Base-by-base conservation (phyloP, 768 basidiomycete genomes). In the Strobilomyces dryophilus region DNA sequence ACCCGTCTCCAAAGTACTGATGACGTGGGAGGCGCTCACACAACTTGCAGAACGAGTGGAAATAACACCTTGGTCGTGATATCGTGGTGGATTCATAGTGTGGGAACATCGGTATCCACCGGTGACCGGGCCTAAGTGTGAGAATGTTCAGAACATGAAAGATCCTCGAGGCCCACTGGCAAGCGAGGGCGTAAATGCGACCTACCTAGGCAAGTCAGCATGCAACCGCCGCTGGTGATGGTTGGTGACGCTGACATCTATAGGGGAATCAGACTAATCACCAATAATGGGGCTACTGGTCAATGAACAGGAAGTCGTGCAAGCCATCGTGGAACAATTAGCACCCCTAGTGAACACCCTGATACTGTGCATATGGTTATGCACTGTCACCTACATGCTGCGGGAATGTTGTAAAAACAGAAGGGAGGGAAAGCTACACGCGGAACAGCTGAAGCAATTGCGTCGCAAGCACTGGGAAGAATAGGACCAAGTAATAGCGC, bases 351-450 rank as follows among this genome's bases (percentile, higher is more conserved):
- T 65, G 41, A 24, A 31, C 7, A 41, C 24, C 9, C 17, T 52
- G 35, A 45, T 24, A n/a, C 12, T 65, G n/a, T 58, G 56, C 52
- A 56, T 62, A 4, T 3, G 45, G 12, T 26, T 53, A 35, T 63
- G 56, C 47, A 61, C 63, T 1, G 27, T 57, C 55, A 56, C 44
- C 32, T 66, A 58, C 35, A 29, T 62, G 27, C 12, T 57, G 8
- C 55, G 65, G 27, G 44, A 49, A 45, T 52, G 17, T 24, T 43
- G 45, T n/a, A 62, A 58, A 51, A 60, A 66, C 18, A 51, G 3
- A 29, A 65, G 66, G 37, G 64, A 65, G 35, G 41, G 53, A 31
- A 48, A 14, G 47, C 18, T 60, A n/a, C 44, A 67, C 32, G 20
- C 17, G 17, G 61, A 56, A n/a, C 53, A 65, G 26, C 18, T 58